Percentiles rank a stretch among this genome's conserved stretches.
Conservation (phyloP, 2,329 filamentous ascomycete species). For the Coniochaeta pulveracea region DNA sequence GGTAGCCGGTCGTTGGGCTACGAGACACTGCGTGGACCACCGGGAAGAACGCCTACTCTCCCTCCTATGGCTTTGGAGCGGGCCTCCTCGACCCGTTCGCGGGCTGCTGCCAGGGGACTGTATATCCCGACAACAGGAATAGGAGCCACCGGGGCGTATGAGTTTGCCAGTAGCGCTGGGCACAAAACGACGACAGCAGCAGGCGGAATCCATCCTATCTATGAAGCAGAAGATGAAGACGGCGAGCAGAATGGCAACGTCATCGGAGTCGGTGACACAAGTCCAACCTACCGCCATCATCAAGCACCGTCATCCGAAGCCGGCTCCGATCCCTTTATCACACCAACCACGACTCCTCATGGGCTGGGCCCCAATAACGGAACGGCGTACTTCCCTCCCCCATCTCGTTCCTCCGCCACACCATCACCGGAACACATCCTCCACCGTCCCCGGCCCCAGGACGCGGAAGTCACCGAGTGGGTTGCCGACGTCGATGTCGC, state of each 20-base stretch:
- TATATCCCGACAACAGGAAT: constrained; percentile 21
- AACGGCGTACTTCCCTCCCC: background rate
- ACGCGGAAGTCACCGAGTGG: constrained; percentile 48
- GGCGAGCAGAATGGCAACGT: constrained; percentile 16
- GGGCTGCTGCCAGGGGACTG: constrained; percentile 20
- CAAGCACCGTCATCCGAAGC: constrained; percentile 9
- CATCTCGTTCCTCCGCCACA: constrained; percentile 6
- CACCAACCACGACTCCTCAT: constrained; percentile 20
- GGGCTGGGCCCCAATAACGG: constrained; percentile 6
- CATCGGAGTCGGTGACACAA: background rate
- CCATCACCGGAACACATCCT: constrained; percentile 12
- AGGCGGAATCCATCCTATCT: constrained; percentile 45
- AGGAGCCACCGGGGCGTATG: constrained; percentile 13
- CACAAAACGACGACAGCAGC: no score
- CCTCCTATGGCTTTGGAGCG: constrained; percentile 6
- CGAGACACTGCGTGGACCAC: constrained; percentile 37
- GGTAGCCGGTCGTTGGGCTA: constrained; percentile 32
- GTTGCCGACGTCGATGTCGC: constrained; percentile 43
- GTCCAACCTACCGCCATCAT: constrained; percentile 7
- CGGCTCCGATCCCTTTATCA: constrained; percentile 38
- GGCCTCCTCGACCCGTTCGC: no score
- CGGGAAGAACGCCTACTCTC: constrained; percentile 10
- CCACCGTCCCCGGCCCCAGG: constrained; percentile 30
- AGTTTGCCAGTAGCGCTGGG: constrained; percentile 13
- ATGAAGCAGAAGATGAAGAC: constrained; percentile 46